Base-by-base conservation (phyloP, 1,284 basidiomycete species). In the Puccinia triticina region DNA sequence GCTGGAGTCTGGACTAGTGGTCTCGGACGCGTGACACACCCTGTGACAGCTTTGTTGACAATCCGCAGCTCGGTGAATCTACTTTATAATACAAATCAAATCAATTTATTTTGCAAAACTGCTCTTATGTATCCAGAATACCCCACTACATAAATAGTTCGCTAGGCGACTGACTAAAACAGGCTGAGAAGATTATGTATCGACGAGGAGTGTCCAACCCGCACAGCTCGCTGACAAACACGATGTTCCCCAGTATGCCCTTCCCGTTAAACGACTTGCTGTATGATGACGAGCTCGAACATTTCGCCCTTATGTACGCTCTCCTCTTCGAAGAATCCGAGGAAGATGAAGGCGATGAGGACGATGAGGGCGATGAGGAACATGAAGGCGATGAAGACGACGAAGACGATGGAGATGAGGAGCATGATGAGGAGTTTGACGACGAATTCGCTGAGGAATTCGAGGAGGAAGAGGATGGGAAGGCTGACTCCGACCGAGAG, bases 361-460 rank as follows among this genome's bases (percentile, higher is more conserved):
- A 43, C 40, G 40, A 43, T 43, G 40, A 43, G 40, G 32, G 86
- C 86, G 61, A 89, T 43, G 40, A 43, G 40, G 12, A 43, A 4
- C 7, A 43, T 43, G 40, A 12, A 43, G 40, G 40, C 40, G 40
- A 43, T 43, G 40, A 43, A 43, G 40, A 43, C 40, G 84, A 43
- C 12, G 40, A 43, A 43, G 40, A 7, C 12, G 40, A 43, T 43
- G 61, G 23, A 8, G 61, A 50, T 50, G 32, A 66, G 34, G 64
- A 66, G 0, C 1, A 50, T 50, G 48, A 50, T 18, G 48, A 50
- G 8, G 48, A 21, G 18, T 14, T 16, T 14, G 48, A 50, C 3
- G 32, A 66, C 18, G 64, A 66, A 11, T 2, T 37, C 18, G 37
- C 16, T 18, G 26, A 32, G n/a, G 57, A 59, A 11, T 2, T 2